Conservation (phyloP, 1,284 basidiomycete genomes). For the Apiotrichum laibachii region DNA sequence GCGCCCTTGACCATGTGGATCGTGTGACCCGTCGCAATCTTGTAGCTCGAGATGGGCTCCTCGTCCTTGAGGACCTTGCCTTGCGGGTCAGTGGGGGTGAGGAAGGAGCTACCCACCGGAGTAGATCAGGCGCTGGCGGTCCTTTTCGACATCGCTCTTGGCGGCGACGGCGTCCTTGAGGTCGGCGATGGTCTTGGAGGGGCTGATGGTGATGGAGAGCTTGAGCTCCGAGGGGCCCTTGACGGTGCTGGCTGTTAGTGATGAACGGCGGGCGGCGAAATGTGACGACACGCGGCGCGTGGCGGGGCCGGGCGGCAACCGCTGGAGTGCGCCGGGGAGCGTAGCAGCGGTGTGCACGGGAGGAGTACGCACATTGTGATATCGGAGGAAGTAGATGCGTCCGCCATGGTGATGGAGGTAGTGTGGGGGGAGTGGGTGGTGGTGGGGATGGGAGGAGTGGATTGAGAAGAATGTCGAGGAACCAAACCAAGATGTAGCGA, state of each 20-base stretch:
- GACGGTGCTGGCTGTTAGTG: constrained; percentile 37
- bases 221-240: constrained; percentile 83
- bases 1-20: constrained; percentile 92
- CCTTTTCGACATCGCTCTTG: constrained; percentile 78
- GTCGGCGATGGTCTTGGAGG: constrained; percentile 68
- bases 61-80: constrained; percentile 67
- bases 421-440: background rate
- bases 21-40: constrained; percentile 72
- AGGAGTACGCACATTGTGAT: constrained; percentile 29
- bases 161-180: constrained; percentile 80
- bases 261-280: constrained; percentile 3
- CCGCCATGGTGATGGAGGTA: constrained; percentile 21
- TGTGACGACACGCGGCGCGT: background rate
- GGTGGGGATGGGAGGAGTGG: constrained; percentile 2
- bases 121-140: constrained; percentile 80
- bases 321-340: background rate
- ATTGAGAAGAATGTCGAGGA: constrained; percentile 8
- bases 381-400: constrained; percentile 24
- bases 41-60: constrained; percentile 74
- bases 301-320: background rate
- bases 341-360: background rate
- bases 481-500: background rate
- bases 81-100: constrained; percentile 12
- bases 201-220: constrained; percentile 73
- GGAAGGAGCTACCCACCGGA: constrained; percentile 58